Conservation (phyloP, 1,139 yeast species). For the Pichiaceae sp. region DNA sequence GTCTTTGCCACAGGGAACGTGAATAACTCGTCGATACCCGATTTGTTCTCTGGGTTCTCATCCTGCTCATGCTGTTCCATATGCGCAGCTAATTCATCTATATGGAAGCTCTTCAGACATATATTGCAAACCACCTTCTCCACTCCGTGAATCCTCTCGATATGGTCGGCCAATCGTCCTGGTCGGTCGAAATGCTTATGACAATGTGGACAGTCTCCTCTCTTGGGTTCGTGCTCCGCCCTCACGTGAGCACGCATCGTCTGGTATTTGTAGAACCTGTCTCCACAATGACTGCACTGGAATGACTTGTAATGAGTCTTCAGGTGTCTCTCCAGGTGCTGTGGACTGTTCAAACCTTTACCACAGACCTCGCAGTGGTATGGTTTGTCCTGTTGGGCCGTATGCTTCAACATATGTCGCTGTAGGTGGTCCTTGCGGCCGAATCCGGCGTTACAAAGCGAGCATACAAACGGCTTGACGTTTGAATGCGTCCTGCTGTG, state of each 20-base stretch:
- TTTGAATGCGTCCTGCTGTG: conserved; percentile 75
- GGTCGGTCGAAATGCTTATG: conserved; percentile 54
- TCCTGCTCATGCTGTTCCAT: conserved; percentile 32
- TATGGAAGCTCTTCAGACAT: conserved; percentile 60
- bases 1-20: conserved; percentile 4
- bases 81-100: conserved; percentile 59
- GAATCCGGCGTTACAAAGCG: conserved; percentile 57
- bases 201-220: conserved; percentile 49
- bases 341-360: conserved; percentile 74
- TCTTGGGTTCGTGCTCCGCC: conserved; percentile 43
- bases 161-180: conserved; percentile 52
- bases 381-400: conserved; percentile 53
- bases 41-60: neutral
- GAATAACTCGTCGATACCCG: neutral
- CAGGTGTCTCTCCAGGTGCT: conserved; percentile 78
- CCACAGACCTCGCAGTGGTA: conserved; percentile 69
- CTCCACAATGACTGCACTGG: conserved; percentile 56
- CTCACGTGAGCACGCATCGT: conserved; percentile 67
- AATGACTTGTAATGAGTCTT: conserved; percentile 63
- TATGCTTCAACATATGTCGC: conserved; percentile 63
- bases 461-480: conserved; percentile 69
- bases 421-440: conserved; percentile 71
- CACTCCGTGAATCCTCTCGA: conserved; percentile 49
- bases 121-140: conserved; percentile 53
- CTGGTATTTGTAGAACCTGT: conserved; percentile 69